Evolutionary conservation across 2,329 filamentous ascomycete species (phyloP).

Genomic region (Claviceps cyperi): DNA sequence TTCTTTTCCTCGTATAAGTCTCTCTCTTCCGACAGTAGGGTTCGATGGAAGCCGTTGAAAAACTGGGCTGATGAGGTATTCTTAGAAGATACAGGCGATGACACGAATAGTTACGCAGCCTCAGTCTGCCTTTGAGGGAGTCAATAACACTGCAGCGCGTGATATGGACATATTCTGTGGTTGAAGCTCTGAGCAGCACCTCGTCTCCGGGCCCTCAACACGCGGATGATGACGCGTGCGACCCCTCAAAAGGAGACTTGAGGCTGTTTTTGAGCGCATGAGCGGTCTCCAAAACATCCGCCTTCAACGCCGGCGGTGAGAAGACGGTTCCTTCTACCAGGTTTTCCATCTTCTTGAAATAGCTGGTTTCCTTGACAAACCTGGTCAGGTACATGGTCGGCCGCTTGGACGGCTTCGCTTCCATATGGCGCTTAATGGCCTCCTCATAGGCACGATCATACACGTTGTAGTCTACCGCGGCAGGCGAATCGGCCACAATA

Average conservation of each 20-base stretch:
- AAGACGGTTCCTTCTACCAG: conserved; percentile 19
- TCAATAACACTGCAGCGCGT: no score
- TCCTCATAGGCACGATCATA: conserved; percentile 74
- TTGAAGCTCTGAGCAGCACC: no score
- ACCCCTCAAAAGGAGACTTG: not conserved
- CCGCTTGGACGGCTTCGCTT: conserved; percentile 24
- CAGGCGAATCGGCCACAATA: conserved; percentile 70
- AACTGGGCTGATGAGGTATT: no score
- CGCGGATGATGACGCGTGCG: not conserved
- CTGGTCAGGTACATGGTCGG: conserved; percentile 35
- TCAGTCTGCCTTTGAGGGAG: no score
- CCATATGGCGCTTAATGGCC: conserved; percentile 63
- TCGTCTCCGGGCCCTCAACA: not conserved
- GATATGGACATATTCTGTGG: no score
- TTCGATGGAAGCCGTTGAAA: no score
- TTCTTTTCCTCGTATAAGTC: no score
- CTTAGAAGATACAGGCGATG: no score
- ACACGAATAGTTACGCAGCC: no score
- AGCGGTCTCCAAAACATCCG: conserved; percentile 7
- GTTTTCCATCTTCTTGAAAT: conserved; percentile 23
- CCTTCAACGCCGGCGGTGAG: conserved; percentile 6
- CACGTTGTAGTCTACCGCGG: conserved; percentile 70
- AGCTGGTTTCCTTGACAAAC: conserved; percentile 30
- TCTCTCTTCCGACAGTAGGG: no score
- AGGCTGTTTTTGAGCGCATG: not conserved